phyloP scores from a whole-genome alignment of 768 basidiomycete species.

The Mycena floridula region DNA sequence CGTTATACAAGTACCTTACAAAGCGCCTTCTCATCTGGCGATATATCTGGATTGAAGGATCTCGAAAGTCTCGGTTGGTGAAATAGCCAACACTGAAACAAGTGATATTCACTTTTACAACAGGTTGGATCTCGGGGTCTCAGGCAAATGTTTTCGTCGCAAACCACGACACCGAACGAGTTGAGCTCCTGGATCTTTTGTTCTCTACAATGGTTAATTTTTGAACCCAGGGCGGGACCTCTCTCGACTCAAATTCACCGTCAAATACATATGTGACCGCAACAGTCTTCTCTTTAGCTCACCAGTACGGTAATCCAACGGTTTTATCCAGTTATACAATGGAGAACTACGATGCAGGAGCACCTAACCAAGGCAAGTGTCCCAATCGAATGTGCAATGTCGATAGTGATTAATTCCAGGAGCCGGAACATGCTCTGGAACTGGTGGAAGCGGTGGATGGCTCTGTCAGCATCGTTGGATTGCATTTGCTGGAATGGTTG shows the following conservation, averaged over 20 bases:
- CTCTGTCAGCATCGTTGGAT: constrained; percentile 59
- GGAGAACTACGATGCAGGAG: constrained; percentile 43
- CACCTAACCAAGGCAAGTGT: constrained; percentile 47
- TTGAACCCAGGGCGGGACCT: constrained; percentile 35
- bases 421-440: constrained; percentile 42
- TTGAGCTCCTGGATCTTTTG: constrained; percentile 10
- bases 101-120: neutral
- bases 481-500: constrained; percentile 54
- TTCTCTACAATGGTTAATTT: neutral
- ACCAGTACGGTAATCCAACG: constrained; percentile 60
- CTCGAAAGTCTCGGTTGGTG: constrained; percentile 41
- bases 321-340: constrained; percentile 56
- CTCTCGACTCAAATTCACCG: constrained; percentile 52
- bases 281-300: constrained; percentile 57
- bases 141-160: constrained; percentile 58
- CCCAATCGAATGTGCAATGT: neutral
- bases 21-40: constrained; percentile 43
- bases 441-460: constrained; percentile 50
- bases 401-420: constrained; percentile 18
- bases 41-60: constrained; percentile 45
- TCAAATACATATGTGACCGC: constrained; percentile 58
- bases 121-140: constrained; percentile 51
- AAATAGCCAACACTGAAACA: no score
- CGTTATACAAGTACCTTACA: constrained; percentile 49
- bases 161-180: constrained; percentile 65